phyloP scores from a whole-genome alignment of 2,329 filamentous ascomycete genomes.

The Pseudocercospora crystallina region DNA sequence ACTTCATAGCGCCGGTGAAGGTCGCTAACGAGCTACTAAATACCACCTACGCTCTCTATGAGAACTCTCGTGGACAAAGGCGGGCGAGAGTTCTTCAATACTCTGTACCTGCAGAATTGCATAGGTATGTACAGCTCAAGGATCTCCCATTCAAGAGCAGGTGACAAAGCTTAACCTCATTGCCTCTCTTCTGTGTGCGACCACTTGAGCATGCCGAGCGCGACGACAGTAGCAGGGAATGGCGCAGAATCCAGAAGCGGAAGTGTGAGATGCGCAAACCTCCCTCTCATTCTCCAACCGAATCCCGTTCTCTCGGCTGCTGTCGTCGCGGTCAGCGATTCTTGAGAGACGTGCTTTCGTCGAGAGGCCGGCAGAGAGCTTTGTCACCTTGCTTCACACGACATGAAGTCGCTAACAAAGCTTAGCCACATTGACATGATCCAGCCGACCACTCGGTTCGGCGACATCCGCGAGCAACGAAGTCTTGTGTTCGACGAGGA shows the following conservation, averaged over 20 bases:
- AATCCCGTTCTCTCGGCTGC: no score
- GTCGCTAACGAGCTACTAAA: constrained; percentile 54
- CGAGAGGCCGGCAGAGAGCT: no score
- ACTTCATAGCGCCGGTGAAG: constrained; percentile 49
- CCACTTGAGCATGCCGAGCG: no score
- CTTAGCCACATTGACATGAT: constrained; percentile 52
- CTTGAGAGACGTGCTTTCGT: no score
- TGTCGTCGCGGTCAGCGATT: no score
- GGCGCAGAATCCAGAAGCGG: no score
- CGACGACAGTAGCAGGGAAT: no score
- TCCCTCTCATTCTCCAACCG: no score
- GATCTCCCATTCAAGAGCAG: background rate
- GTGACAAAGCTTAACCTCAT: no score
- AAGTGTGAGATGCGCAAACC: no score
- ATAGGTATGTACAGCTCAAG: constrained; percentile 37
- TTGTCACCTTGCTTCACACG: no score
- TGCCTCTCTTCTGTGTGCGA: no score
- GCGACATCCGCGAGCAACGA: constrained; percentile 37
- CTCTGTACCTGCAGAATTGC: constrained; percentile 59
- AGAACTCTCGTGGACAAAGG: constrained; percentile 38
- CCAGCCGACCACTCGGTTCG: constrained; percentile 61
- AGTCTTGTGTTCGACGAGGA: constrained; percentile 13
- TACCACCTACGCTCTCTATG: constrained; percentile 58
- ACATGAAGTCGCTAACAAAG: background rate
- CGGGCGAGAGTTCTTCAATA: constrained; percentile 60